These are phyloP conservation scores for Candida taoyuanica DNA, from an alignment of 805 yeast species.

Conservation along the genomic window DNA sequence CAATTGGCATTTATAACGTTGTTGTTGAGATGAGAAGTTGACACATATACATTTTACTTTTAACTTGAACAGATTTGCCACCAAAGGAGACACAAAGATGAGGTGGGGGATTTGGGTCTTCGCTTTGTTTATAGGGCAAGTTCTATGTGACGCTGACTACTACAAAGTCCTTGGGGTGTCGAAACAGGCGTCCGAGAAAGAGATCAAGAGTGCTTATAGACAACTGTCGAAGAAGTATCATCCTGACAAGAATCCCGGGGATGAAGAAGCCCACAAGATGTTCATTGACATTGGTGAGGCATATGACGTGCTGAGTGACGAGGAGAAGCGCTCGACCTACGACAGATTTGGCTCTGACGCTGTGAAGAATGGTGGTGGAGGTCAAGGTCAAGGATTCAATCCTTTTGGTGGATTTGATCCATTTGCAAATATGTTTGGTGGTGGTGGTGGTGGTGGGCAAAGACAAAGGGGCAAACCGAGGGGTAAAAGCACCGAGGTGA, in stretches of 20 bases:
- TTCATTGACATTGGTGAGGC: slow-evolving; percentile 93
- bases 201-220: slow-evolving; percentile 82
- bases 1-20: no score
- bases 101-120: slow-evolving; percentile 7
- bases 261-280: slow-evolving; percentile 76
- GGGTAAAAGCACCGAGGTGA: slow-evolving; percentile 61
- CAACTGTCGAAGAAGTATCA: slow-evolving; percentile 79
- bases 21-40: no score
- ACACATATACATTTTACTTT: slow-evolving; percentile 8
- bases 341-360: slow-evolving; percentile 80
- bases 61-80: no score
- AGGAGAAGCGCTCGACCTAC: slow-evolving; percentile 61
- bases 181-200: slow-evolving; percentile 66
- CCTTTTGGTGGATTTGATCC: slow-evolving; percentile 50
- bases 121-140: slow-evolving; percentile 8
- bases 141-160: slow-evolving; percentile 34
- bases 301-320: slow-evolving; percentile 75
- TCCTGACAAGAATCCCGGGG: slow-evolving; percentile 88
- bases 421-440: slow-evolving; percentile 59
- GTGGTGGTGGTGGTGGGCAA: slow-evolving; percentile 28
- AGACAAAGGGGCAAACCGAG: slow-evolving; percentile 39
- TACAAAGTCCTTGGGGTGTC: slow-evolving; percentile 65
- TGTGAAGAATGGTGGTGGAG: slow-evolving; percentile 53
- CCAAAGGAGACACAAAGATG: background rate
- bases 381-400: slow-evolving; percentile 43